Conservation (phyloP, 1,284 basidiomycete species). For the Tylopilus sp. region DNA sequence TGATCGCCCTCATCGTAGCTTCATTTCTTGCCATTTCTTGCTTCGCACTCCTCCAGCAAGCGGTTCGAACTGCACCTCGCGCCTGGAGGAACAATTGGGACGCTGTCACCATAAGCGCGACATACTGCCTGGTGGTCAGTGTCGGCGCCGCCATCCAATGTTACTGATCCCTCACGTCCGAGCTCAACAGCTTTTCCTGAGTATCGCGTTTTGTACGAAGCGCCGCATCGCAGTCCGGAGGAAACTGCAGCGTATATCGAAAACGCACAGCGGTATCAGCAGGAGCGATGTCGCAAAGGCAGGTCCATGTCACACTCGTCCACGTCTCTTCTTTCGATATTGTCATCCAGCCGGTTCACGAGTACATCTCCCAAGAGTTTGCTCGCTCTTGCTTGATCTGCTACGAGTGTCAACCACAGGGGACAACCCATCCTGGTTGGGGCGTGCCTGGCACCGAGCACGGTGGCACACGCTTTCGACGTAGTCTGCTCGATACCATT, state of each 20-base stretch:
- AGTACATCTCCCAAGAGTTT: constrained; percentile 75
- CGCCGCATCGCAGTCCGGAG: constrained; percentile 59
- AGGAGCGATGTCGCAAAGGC: constrained; percentile 71
- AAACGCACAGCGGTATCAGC: constrained; percentile 57
- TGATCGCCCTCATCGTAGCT: constrained; percentile 50
- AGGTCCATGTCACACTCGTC: constrained; percentile 23
- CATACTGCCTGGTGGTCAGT: constrained; percentile 62
- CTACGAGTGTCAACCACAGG: constrained; percentile 71
- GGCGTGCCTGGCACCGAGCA: constrained; percentile 64
- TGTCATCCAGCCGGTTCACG: constrained; percentile 55
- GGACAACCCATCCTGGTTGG: constrained; percentile 74
- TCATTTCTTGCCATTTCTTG: constrained; percentile 59
- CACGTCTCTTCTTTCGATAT: constrained; percentile 3
- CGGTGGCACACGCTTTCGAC: constrained; percentile 57
- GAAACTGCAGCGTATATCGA: constrained; percentile 66
- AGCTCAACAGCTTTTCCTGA: constrained; percentile 44
- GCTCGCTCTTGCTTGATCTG: constrained; percentile 71
- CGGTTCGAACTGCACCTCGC: constrained; percentile 55
- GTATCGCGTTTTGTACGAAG: constrained; percentile 59
- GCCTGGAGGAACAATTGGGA: constrained; percentile 60
- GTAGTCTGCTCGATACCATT: constrained; percentile 60
- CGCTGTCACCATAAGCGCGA: constrained; percentile 56
- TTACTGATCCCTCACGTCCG: background rate
- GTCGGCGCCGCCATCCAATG: background rate
- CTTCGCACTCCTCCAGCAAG: constrained; percentile 60